Base-by-base conservation (phyloP, 768 basidiomycete genomes). In the Mycena galericulata region DNA sequence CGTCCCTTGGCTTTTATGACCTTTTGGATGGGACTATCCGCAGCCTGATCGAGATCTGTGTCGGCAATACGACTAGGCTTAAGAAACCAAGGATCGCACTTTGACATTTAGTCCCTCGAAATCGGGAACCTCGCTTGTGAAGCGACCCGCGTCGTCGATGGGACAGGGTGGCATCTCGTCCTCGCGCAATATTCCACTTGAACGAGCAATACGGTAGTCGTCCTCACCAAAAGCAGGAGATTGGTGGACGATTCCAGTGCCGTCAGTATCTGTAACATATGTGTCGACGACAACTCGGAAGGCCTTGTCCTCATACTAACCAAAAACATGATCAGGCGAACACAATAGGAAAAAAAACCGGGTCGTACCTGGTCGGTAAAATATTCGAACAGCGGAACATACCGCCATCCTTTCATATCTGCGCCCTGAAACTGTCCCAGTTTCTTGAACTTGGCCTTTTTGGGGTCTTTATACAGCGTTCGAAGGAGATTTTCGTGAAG, bases 141-240 rank as follows among this genome's bases (percentile, higher is more conserved):
- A 99, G 68, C 86, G 85, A 10, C 97, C 96, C 10, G 85, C 83
- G 74, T 99, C 97, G 72, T 99, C 95, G 62, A 99, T 87, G 43
- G 98, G 98, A 77, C 96, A 98, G 0, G 98, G 98, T 0, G 98
- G 97, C 88, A 96, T 90, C 78, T 98, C 97, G 49, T 97, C 97
- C 1, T 88, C 84, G 27, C 85, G 85, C n/a, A 99, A 78, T 58
- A 98, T 88, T 22, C 92, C 94, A 74, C 97, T 87, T 4, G 89
- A 89, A 67, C 97, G 86, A 29, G 94, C 92, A 74, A 99, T 89
- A 59, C 98, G 93, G 79, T 98, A 95, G 87, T 99, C 98, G 74
- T 99, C 98, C 78, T 99, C 97, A 83, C 98, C 98, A 75, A 98
- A 99, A 0, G 93, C 97, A 3, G 98, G 98, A 2, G 98, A 96